Evolutionary conservation across 345 rosid genomes (phyloP).

Genomic region (Lepidium sativum): DNA sequence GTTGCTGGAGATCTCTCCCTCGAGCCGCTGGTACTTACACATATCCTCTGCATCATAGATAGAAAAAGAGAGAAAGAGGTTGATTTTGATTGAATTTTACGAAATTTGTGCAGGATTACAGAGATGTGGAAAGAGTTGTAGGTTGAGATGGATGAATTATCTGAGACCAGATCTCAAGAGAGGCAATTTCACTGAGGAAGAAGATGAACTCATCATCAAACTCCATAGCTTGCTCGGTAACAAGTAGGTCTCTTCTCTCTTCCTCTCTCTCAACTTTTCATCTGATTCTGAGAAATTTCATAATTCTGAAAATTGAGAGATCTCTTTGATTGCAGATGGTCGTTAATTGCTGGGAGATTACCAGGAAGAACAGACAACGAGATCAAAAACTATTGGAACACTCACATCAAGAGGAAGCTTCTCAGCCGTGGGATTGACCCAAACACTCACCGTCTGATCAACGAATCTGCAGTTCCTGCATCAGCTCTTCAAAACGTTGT

Average conservation of each 20-base stretch:
- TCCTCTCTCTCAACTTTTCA: background rate
- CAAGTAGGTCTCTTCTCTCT: conserved; percentile 37
- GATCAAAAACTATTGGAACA: conserved; percentile 87
- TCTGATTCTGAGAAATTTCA: no score
- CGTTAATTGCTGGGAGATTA: conserved; percentile 70
- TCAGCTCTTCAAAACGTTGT: background rate
- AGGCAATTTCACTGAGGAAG: conserved; percentile 73
- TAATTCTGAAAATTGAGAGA: background rate
- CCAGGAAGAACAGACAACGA: conserved; percentile 90
- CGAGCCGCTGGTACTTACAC: conserved; percentile 56
- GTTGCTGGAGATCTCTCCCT: conserved; percentile 93
- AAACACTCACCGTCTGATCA: conserved; percentile 51
- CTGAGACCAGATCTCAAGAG: conserved; percentile 76
- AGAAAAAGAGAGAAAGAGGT: background rate
- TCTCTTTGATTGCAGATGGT: conserved; percentile 44
- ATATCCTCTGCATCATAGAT: background rate
- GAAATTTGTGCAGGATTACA: conserved; percentile 43
- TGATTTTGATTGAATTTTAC: background rate
- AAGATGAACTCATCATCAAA: conserved; percentile 73
- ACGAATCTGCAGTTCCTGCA: conserved; percentile 15
- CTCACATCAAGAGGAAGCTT: conserved; percentile 79
- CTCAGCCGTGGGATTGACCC: conserved; percentile 68
- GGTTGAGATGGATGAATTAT: conserved; percentile 68
- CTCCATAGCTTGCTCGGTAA: conserved; percentile 76
- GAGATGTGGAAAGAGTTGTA: conserved; percentile 82